These are phyloP conservation scores for Yarrowia phangngaensis DNA, from an alignment of 805 yeast genomes.

Conservation along the genomic window DNA sequence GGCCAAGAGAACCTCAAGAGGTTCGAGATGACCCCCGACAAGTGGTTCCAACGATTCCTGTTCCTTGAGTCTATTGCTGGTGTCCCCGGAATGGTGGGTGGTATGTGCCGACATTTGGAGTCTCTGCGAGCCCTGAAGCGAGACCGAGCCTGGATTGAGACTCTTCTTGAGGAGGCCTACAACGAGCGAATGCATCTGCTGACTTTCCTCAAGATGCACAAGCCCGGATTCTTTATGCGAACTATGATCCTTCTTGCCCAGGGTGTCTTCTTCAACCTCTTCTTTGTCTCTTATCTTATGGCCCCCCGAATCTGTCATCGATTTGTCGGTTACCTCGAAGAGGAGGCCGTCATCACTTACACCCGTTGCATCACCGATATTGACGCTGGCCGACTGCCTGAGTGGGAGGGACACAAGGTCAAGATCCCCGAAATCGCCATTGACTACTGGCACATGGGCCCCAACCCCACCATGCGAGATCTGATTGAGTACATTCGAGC, in stretches of 20 bases:
- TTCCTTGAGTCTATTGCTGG: constrained; percentile 72
- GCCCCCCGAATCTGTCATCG: constrained; percentile 66
- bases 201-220: constrained; percentile 61
- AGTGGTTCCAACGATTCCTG: constrained; percentile 59
- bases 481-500: constrained; percentile 62
- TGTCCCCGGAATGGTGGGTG: constrained; percentile 77
- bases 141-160: constrained; percentile 73
- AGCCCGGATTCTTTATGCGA: constrained; percentile 58
- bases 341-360: constrained; percentile 70
- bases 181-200: constrained; percentile 74
- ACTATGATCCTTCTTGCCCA: constrained; percentile 58
- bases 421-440: constrained; percentile 49
- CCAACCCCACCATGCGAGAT: constrained; percentile 54
- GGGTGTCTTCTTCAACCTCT: constrained; percentile 64
- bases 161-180: constrained; percentile 69
- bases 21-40: constrained; percentile 54
- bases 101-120: constrained; percentile 64
- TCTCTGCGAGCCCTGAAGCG: constrained; percentile 57
- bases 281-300: constrained; percentile 56
- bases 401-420: constrained; percentile 40
- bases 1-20: constrained; percentile 39
- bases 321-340: constrained; percentile 74
- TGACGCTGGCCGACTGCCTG: constrained; percentile 49
- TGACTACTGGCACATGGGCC: constrained; percentile 58
- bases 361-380: constrained; percentile 56